phyloP scores from a whole-genome alignment of 257 asterid species.

The Verbena officinalis region DNA sequence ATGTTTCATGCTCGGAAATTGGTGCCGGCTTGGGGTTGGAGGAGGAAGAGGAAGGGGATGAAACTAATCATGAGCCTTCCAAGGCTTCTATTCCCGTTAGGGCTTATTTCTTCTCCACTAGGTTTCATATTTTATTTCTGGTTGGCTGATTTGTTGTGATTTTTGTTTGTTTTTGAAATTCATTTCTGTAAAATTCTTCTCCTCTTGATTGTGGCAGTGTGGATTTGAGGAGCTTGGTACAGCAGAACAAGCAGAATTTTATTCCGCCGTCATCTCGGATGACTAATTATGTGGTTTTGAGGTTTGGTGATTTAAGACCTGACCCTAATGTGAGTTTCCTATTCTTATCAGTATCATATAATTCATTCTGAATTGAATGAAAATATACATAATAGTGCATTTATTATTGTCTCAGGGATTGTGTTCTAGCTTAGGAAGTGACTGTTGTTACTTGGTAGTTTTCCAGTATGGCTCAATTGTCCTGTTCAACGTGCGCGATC shows the following conservation, averaged over 20 bases:
- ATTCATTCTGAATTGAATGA: too few relatives aligned
- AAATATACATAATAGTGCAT: too few relatives aligned
- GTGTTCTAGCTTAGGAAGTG: slow-evolving; percentile 67
- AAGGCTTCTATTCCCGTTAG: slow-evolving; percentile 69
- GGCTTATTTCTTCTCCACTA: slow-evolving; percentile 92
- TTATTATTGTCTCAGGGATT: slow-evolving; percentile 51
- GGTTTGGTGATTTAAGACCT: slow-evolving; percentile 64
- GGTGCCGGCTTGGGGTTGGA: too few relatives aligned
- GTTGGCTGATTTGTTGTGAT: not conserved
- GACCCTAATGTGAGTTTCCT: slow-evolving; percentile 55
- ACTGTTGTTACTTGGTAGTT: slow-evolving; percentile 84
- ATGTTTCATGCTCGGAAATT: slow-evolving; percentile 37
- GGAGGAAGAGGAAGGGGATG: slow-evolving; percentile 45
- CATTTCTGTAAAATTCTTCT: too few relatives aligned
- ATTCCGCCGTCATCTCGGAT: slow-evolving; percentile 82
- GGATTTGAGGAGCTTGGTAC: slow-evolving; percentile 85
- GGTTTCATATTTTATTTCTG: slow-evolving; percentile 43
- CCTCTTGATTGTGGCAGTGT: slow-evolving; percentile 72
- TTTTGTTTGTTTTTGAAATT: slow-evolving; percentile 8
- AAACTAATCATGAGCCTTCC: slow-evolving; percentile 31
- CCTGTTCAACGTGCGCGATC: slow-evolving; percentile 79
- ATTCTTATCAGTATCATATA: not conserved
- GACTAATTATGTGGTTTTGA: slow-evolving; percentile 89
- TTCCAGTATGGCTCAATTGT: slow-evolving; percentile 96
- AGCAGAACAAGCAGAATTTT: slow-evolving; percentile 75